Conservation (phyloP, 345 rosid genomes). For the Psidium friedrichsthalianum region DNA sequence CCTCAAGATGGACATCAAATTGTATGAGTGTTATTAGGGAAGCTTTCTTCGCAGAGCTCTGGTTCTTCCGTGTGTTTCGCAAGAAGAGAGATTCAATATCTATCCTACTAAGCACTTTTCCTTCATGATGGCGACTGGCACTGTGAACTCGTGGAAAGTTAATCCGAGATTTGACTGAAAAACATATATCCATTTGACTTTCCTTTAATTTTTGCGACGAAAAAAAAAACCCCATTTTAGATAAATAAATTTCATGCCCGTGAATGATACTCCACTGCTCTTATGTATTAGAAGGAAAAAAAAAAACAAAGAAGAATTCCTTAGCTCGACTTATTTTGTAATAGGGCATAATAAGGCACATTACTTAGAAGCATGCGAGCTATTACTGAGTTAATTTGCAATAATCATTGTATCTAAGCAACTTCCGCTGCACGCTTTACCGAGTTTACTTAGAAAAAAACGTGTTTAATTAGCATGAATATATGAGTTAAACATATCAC, state of each 20-base stretch:
- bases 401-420: background rate
- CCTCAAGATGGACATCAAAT: slow-evolving; percentile 28
- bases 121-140: background rate
- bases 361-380: background rate
- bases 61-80: background rate
- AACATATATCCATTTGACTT: background rate
- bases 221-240: background rate
- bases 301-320: background rate
- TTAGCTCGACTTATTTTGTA: background rate
- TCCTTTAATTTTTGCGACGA: background rate
- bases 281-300: background rate
- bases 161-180: background rate
- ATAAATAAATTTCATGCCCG: background rate
- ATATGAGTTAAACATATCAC: background rate
- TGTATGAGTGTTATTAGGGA: background rate
- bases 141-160: background rate
- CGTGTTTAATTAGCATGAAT: background rate
- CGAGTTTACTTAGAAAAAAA: background rate
- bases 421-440: background rate
- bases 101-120: slow-evolving; percentile 16
- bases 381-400: background rate
- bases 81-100: background rate
- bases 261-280: background rate
- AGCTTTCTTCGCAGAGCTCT: background rate
- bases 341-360: background rate